Evolutionary conservation across 192 early-diverging fungal genomes (phyloP).

Genomic region (Rhizophagus sp.): DNA sequence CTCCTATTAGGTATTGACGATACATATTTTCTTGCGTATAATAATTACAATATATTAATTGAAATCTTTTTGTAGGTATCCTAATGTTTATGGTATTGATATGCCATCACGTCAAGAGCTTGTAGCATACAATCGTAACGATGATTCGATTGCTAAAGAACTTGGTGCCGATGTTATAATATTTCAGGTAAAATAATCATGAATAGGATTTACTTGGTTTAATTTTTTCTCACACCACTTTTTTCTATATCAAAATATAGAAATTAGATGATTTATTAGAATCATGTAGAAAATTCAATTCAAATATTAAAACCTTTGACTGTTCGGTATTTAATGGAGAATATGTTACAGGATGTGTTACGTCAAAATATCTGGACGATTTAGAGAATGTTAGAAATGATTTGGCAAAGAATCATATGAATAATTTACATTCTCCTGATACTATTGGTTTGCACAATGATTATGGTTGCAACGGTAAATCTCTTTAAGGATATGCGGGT

Average conservation of each 20-base stretch:
- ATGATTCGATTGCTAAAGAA: conserved; percentile 79
- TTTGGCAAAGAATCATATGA: conserved; percentile 37
- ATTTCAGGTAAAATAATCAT: conserved; percentile 69
- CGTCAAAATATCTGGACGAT: conserved; percentile 62
- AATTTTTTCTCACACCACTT: neutral
- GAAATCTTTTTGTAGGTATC: conserved; percentile 57
- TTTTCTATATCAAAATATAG: conserved; percentile 33
- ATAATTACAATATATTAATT: conserved; percentile 26
- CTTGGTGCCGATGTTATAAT: conserved; percentile 96
- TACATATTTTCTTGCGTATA: neutral
- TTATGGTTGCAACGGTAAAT: neutral
- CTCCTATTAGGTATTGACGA: conserved; percentile 69
- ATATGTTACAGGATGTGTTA: conserved; percentile 83
- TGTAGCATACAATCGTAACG: conserved; percentile 79
- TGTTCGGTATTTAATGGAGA: conserved; percentile 95
- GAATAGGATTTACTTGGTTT: neutral
- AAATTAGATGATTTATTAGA: conserved; percentile 80
- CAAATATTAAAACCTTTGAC: conserved; percentile 82
- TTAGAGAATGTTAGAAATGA: conserved; percentile 57
- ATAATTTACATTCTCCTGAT: conserved; percentile 40
- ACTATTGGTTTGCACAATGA: conserved; percentile 32
- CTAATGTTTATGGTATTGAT: conserved; percentile 99
- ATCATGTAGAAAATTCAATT: conserved; percentile 87
- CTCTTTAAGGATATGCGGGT: neutral
- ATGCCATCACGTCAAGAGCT: conserved; percentile 96